Evolutionary conservation across 2,329 filamentous ascomycete species (phyloP).

Genomic region (Fusarium cyanostomum): DNA sequence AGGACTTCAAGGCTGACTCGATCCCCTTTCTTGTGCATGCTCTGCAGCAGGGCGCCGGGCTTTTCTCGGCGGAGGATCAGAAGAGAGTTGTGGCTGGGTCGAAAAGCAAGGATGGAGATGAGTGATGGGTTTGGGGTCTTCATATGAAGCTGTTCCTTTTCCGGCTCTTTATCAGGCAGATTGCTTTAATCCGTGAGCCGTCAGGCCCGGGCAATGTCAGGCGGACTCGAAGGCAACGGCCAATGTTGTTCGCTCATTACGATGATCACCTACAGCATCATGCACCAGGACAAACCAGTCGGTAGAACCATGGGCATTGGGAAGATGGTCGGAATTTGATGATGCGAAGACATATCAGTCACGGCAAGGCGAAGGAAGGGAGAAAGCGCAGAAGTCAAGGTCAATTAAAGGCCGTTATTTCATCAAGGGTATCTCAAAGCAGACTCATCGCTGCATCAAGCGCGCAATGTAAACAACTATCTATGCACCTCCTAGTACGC

Average conservation of each 20-base stretch:
- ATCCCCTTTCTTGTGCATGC: constrained; percentile 73
- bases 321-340: background rate
- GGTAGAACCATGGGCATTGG: background rate
- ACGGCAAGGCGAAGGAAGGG: background rate
- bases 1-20: constrained; percentile 74
- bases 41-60: constrained; percentile 71
- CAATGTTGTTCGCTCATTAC: too few relatives aligned
- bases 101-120: constrained; percentile 24
- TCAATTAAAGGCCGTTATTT: constrained; percentile 20
- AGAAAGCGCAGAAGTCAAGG: background rate
- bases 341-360: background rate
- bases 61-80: constrained; percentile 62
- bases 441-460: constrained; percentile 20
- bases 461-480: constrained; percentile 11
- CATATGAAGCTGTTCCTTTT: background rate
- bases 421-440: constrained; percentile 42
- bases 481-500: background rate
- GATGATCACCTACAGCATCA: too few relatives aligned
- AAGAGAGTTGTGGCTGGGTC: constrained; percentile 37
- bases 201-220: too few relatives aligned
- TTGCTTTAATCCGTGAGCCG: too few relatives aligned
- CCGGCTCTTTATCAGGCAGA: background rate
- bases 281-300: too few relatives aligned
- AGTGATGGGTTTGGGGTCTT: constrained; percentile 6
- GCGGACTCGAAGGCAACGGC: too few relatives aligned